Conservation (phyloP, 768 basidiomycete genomes). For the Lyophyllum decastes region DNA sequence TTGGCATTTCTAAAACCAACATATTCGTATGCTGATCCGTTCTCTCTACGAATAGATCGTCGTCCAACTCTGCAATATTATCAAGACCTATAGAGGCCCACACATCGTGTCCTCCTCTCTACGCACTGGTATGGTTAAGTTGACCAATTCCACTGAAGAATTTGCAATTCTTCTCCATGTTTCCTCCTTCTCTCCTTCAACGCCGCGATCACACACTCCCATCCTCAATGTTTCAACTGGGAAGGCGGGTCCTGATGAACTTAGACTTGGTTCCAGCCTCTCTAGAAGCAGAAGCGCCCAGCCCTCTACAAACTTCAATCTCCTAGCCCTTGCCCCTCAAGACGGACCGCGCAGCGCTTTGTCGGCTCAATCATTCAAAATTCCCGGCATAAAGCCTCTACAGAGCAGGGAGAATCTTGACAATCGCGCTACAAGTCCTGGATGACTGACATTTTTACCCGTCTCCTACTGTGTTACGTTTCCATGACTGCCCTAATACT, state of each 20-base stretch:
- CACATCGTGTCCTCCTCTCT: conserved; percentile 56
- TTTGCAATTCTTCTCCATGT: conserved; percentile 86
- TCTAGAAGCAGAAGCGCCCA: conserved; percentile 63
- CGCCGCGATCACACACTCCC: conserved; percentile 61
- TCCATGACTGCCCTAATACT: background rate
- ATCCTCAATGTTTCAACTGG: conserved; percentile 38
- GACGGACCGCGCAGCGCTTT: conserved; percentile 53
- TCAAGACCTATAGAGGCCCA: conserved; percentile 66
- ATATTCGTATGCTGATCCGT: conserved; percentile 1
- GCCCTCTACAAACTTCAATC: conserved; percentile 42
- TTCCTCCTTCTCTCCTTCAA: conserved; percentile 72
- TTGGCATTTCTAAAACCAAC: conserved; percentile 27
- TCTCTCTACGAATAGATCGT: conserved; percentile 54
- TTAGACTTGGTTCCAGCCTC: conserved; percentile 51
- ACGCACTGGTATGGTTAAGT: conserved; percentile 68
- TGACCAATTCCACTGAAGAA: conserved; percentile 85
- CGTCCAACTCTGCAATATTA: conserved; percentile 70
- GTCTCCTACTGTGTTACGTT: background rate
- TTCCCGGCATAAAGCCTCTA: conserved; percentile 12
- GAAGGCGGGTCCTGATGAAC: conserved; percentile 41
- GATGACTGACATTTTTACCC: conserved; percentile 2
- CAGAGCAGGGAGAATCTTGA: conserved; percentile 14
- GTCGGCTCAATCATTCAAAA: conserved; percentile 20
- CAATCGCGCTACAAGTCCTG: conserved; percentile 13
- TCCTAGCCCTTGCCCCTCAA: conserved; percentile 29